phyloP scores from a whole-genome alignment of 805 yeast species.

The Pachysolen tannophilus region DNA sequence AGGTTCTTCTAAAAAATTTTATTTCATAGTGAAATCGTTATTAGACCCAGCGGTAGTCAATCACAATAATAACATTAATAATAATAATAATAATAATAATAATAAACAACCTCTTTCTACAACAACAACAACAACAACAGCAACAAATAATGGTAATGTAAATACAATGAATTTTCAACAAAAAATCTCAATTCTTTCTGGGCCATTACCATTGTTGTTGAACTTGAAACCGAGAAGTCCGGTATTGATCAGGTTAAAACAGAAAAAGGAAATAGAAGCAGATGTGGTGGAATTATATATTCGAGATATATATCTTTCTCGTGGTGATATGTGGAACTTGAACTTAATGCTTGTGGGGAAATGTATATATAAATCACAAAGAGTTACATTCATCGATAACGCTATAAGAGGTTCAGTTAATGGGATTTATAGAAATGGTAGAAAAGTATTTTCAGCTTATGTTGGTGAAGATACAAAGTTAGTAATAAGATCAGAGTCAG shows the following conservation, averaged over 20 bases:
- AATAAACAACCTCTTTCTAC: no score
- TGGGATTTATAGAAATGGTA: conserved; percentile 59
- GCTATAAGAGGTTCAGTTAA: conserved; percentile 58
- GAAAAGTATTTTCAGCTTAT: conserved; percentile 65
- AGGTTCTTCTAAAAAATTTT: conserved; percentile 27
- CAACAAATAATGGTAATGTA: not conserved
- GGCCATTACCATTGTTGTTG: conserved; percentile 49
- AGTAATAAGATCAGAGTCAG: conserved; percentile 87
- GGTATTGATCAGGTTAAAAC: conserved; percentile 47
- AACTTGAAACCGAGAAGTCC: conserved; percentile 62
- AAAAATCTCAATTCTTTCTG: conserved; percentile 51
- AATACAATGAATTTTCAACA: conserved; percentile 12
- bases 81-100: not conserved
- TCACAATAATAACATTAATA: conserved; percentile 2
- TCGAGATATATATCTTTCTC: conserved; percentile 69
- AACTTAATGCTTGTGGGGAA: conserved; percentile 51
- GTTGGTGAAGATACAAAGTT: conserved; percentile 68
- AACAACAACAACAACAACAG: conserved; percentile 1
- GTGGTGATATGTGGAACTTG: conserved; percentile 92
- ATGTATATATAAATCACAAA: conserved; percentile 63
- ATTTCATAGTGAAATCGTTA: conserved; percentile 33
- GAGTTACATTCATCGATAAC: conserved; percentile 49
- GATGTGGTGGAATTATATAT: conserved; percentile 78
- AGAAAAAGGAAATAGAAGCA: conserved; percentile 47
- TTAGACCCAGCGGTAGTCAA: conserved; percentile 17